These are phyloP conservation scores for Daedalea quercina DNA, from an alignment of 768 basidiomycete species.

Conservation along the genomic window DNA sequence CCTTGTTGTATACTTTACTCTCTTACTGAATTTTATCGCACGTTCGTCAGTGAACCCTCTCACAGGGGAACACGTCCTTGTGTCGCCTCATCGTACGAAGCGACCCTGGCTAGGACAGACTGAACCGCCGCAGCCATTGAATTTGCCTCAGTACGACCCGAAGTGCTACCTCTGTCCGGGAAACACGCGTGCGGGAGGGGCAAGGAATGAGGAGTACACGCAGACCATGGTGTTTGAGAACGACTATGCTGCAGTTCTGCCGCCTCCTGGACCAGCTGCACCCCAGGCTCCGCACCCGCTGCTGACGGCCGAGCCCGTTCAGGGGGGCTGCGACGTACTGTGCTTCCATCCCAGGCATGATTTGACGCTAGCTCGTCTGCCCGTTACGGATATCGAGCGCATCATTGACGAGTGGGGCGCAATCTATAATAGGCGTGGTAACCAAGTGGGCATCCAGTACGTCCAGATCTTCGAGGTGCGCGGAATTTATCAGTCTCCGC, in stretches of 20 bases:
- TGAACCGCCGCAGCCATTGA: conserved; percentile 49
- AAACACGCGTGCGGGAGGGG: conserved; percentile 68
- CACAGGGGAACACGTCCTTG: conserved; percentile 67
- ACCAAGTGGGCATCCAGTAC: conserved; percentile 63
- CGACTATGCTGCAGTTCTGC: conserved; percentile 77
- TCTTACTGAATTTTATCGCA: not conserved
- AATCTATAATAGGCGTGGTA: conserved; percentile 54
- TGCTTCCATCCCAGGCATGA: conserved; percentile 85
- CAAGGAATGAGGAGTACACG: conserved; percentile 60
- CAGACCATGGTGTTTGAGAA: conserved; percentile 70
- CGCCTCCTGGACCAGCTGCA: conserved; percentile 47
- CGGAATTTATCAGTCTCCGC: not conserved
- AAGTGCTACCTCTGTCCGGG: conserved; percentile 86
- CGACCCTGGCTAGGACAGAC: conserved; percentile 90
- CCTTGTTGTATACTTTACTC: not conserved
- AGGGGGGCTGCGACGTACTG: conserved; percentile 84
- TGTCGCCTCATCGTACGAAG: conserved; percentile 86
- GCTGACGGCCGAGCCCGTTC: conserved; percentile 56
- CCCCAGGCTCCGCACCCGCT: conserved; percentile 54
- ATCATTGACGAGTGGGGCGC: conserved; percentile 72
- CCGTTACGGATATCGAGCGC: conserved; percentile 45
- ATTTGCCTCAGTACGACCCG: conserved; percentile 60
- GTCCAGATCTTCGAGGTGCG: conserved; percentile 88
- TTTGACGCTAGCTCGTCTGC: conserved; percentile 69
- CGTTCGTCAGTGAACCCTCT: conserved; percentile 66